phyloP scores from a whole-genome alignment of 192 early-diverging fungal species.

The Backusella macrospora region DNA sequence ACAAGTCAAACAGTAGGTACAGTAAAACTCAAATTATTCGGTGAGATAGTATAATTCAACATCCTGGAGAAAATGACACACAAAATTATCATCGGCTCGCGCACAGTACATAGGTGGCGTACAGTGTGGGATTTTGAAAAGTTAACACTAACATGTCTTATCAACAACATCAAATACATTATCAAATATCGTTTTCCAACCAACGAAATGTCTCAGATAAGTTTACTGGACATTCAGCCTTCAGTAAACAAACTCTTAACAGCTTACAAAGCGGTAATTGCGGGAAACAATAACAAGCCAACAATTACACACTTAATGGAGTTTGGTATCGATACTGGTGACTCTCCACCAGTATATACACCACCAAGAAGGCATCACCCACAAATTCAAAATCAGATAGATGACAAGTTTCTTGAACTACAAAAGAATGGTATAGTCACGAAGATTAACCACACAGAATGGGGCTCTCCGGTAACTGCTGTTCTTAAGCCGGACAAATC shows the following conservation, averaged over 20 bases:
- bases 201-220: background rate
- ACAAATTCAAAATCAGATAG: too few species aligned
- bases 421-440: too few species aligned
- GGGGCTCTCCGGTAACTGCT: conserved; percentile 35
- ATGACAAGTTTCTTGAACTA: too few species aligned
- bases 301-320: too few species aligned
- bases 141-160: background rate
- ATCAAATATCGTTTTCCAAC: background rate
- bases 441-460: too few species aligned
- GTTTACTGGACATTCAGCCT: background rate
- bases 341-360: too few species aligned
- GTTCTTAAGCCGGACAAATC: conserved; percentile 44
- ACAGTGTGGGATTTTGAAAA: background rate
- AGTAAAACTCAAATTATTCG: too few species aligned
- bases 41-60: too few species aligned
- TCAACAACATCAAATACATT: background rate
- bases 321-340: too few species aligned
- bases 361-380: too few species aligned
- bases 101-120: background rate
- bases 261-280: background rate
- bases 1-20: too few species aligned
- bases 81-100: background rate
- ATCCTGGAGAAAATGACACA: too few species aligned
- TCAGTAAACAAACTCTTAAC: background rate
- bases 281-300: background rate